Percentiles rank a stretch among this genome's conserved stretches.
Conservation (phyloP, 371 early-diverging fungal species). For the Mortierella sp. region DNA sequence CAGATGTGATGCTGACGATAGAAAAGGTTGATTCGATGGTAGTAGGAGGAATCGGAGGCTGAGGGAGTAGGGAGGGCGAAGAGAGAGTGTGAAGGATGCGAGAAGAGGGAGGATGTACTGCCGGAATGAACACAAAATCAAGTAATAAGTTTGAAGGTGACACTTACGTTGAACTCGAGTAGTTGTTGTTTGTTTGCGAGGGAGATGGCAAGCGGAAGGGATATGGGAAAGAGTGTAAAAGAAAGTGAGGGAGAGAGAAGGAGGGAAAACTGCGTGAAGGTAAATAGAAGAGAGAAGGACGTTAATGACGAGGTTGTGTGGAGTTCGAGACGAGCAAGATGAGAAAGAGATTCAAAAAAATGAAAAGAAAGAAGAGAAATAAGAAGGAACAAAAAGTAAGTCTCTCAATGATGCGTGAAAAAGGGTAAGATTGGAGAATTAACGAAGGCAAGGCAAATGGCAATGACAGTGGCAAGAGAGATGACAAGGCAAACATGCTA, state of each 20-base stretch:
- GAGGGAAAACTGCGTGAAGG: background rate
- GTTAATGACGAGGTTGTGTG: too few species aligned
- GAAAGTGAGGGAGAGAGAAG: background rate
- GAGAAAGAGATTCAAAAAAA: background rate
- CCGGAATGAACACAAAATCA: background rate
- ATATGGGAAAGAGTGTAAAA: background rate
- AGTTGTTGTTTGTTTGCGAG: background rate
- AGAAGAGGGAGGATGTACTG: background rate
- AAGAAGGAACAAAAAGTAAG: background rate
- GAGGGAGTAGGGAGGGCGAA: background rate
- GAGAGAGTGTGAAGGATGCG: background rate
- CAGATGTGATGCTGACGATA: background rate
- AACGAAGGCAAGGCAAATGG: background rate
- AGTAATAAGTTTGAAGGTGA: background rate
- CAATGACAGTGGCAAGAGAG: background rate
- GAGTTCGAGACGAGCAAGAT: background rate
- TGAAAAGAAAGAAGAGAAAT: background rate
- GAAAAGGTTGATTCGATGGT: background rate
- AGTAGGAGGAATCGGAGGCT: background rate
- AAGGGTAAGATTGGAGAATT: background rate
- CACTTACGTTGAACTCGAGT: background rate
- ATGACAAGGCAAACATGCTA: too few species aligned
- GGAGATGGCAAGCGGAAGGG: background rate
- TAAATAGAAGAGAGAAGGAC: background rate
- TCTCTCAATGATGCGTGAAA: background rate